These are phyloP conservation scores for Thermothielavioides terrestris DNA, from an alignment of 495 filamentous ascomycete genomes.

Conservation along the genomic window DNA sequence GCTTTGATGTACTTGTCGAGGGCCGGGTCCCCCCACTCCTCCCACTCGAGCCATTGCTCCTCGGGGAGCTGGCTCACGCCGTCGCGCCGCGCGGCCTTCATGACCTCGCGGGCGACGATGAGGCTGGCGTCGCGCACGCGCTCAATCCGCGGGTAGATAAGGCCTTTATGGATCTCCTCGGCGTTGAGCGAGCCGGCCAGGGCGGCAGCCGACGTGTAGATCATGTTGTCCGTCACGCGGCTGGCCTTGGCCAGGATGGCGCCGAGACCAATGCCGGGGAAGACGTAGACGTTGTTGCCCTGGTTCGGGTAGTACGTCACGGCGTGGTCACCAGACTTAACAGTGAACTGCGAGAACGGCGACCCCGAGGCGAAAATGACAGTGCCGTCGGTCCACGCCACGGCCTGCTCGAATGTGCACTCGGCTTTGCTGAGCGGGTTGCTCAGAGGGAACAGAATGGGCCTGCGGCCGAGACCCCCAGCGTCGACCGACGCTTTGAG, in stretches of 20 bases:
- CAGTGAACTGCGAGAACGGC: constrained; percentile 71
- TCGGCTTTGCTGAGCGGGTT: constrained; percentile 95
- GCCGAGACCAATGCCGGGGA: constrained; percentile 92
- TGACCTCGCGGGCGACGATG: constrained; percentile 81
- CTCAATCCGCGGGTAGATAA: constrained; percentile 89
- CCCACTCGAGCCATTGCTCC: constrained; percentile 72
- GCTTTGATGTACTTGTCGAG: constrained; percentile 72
- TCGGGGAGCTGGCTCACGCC: constrained; percentile 51
- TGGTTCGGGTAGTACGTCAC: constrained; percentile 81
- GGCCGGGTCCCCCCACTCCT: constrained; percentile 67
- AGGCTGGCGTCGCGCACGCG: constrained; percentile 87
- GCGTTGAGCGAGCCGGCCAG: constrained; percentile 69
- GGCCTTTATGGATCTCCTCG: constrained; percentile 69
- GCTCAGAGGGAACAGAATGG: constrained; percentile 88
- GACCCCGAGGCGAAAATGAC: constrained; percentile 92
- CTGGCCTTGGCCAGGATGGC: constrained; percentile 87
- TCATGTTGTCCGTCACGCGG: constrained; percentile 89
- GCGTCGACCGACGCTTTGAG: constrained; percentile 57
- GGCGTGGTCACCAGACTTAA: constrained; percentile 51
- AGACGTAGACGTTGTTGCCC: constrained; percentile 87
- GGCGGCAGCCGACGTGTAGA: constrained; percentile 80
- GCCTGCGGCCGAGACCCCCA: constrained; percentile 65
- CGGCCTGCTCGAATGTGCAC: constrained; percentile 88
- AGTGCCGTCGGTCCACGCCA: constrained; percentile 79
- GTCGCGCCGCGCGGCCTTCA: constrained; percentile 68